These are phyloP conservation scores for Spathaspora boniae DNA, from an alignment of 805 yeast genomes.

Conservation along the genomic window DNA sequence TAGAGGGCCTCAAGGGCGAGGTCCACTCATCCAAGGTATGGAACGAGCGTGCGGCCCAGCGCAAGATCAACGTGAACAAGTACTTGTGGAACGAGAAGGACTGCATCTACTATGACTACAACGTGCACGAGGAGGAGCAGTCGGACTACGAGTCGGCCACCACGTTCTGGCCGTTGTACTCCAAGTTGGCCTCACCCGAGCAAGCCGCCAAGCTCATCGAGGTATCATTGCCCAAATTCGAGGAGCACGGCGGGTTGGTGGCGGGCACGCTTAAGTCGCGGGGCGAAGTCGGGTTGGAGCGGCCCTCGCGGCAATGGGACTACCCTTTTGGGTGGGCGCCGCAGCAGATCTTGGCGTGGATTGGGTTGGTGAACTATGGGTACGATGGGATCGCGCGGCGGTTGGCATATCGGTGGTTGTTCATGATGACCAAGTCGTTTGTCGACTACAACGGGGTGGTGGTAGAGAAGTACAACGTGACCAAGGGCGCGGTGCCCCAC, in stretches of 20 bases:
- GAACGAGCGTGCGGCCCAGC: conserved; percentile 51
- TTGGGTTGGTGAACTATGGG: conserved; percentile 73
- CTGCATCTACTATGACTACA: conserved; percentile 81
- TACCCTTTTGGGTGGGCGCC: conserved; percentile 99
- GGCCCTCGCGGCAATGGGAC: conserved; percentile 97
- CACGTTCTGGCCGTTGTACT: conserved; percentile 89
- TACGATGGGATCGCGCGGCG: conserved; percentile 61
- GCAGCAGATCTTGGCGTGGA: conserved; percentile 93
- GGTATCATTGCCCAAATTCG: conserved; percentile 63
- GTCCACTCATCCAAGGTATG: conserved; percentile 54
- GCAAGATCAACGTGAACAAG: conserved; percentile 57
- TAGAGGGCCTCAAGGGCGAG: conserved; percentile 17
- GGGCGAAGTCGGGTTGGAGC: conserved; percentile 61
- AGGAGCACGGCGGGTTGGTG: conserved; percentile 83
- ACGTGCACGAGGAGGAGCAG: conserved; percentile 53
- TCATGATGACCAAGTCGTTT: conserved; percentile 81
- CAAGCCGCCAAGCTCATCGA: conserved; percentile 66
- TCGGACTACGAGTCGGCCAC: conserved; percentile 82
- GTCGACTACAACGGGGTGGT: conserved; percentile 93
- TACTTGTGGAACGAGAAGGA: conserved; percentile 82
- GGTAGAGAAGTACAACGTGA: conserved; percentile 92
- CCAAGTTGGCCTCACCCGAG: conserved; percentile 57
- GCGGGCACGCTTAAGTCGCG: conserved; percentile 76
- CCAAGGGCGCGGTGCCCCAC: conserved; percentile 79
- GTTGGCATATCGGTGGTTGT: conserved; percentile 84